phyloP scores from a whole-genome alignment of 257 asterid genomes.

The Lavandula angustifolia region DNA sequence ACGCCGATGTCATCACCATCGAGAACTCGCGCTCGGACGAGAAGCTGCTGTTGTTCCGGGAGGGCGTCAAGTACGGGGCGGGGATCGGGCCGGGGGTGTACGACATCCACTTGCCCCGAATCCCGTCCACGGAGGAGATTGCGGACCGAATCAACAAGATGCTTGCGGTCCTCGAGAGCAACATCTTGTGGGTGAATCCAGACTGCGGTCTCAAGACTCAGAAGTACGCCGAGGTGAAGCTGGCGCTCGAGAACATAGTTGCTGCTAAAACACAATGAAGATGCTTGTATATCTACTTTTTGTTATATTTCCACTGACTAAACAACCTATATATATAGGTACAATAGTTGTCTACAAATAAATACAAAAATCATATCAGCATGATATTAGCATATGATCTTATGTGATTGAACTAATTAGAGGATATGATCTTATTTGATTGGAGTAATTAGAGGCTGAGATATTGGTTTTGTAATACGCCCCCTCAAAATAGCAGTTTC shows the following conservation, averaged over 20 bases:
- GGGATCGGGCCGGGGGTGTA: conserved; percentile 97
- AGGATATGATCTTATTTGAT: too few relatives aligned
- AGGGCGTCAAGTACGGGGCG: conserved; percentile 94
- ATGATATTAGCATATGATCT: too few relatives aligned
- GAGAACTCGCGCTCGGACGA: conserved; percentile 98
- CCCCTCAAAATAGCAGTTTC: too few relatives aligned
- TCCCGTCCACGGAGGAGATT: conserved; percentile 85
- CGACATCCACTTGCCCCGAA: conserved; percentile 95
- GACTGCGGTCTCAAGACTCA: conserved; percentile 98
- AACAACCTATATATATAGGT: too few relatives aligned
- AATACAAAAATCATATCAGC: too few relatives aligned
- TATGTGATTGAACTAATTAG: too few relatives aligned
- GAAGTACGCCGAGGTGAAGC: conserved; percentile 85
- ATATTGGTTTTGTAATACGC: too few relatives aligned
- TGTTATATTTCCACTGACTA: too few relatives aligned
- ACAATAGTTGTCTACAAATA: too few relatives aligned
- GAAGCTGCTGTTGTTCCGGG: conserved; percentile 96
- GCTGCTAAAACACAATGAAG: conserved; percentile 38
- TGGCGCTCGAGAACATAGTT: conserved; percentile 82
- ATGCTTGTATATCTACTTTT: too few relatives aligned
- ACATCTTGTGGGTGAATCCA: conserved; percentile 96
- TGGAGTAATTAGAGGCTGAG: too few relatives aligned
- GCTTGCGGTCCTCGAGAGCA: conserved; percentile 95
- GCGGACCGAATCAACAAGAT: conserved; percentile 89
- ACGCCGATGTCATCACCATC: conserved; percentile 93